phyloP scores from a whole-genome alignment of 805 yeast genomes.

The Saccharomycopsis fibuligera region DNA sequence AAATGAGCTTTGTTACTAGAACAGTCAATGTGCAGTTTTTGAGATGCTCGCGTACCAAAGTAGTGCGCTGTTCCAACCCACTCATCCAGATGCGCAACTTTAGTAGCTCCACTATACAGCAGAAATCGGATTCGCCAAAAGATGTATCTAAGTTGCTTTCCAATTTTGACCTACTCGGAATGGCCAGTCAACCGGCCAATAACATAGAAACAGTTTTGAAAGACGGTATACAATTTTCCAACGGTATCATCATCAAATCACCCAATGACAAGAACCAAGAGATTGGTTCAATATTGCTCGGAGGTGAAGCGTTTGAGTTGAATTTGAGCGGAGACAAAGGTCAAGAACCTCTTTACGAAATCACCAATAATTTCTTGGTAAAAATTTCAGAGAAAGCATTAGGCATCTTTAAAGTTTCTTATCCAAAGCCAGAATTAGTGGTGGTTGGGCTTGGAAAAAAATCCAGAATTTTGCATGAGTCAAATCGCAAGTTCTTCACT shows the following conservation, averaged over 20 bases:
- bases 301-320: slow-evolving; percentile 57
- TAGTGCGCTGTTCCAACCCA: too few relatives aligned
- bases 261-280: slow-evolving; percentile 33
- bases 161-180: slow-evolving; percentile 40
- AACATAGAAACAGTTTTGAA: slow-evolving; percentile 44
- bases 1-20: too few relatives aligned
- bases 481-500: slow-evolving; percentile 42
- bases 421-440: slow-evolving; percentile 73
- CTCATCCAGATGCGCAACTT: background rate
- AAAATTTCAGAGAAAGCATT: slow-evolving; percentile 42
- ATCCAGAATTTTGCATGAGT: slow-evolving; percentile 56
- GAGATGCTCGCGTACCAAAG: too few relatives aligned
- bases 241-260: slow-evolving; percentile 42
- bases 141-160: slow-evolving; percentile 27
- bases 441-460: slow-evolving; percentile 66
- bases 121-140: slow-evolving; percentile 7
- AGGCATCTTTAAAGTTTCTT: slow-evolving; percentile 44
- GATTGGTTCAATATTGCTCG: slow-evolving; percentile 43
- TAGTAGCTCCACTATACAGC: background rate
- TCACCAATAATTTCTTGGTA: slow-evolving; percentile 48
- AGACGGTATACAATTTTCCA: slow-evolving; percentile 56
- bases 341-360: slow-evolving; percentile 23
- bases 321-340: slow-evolving; percentile 30
- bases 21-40: too few relatives aligned
- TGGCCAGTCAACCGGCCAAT: slow-evolving; percentile 39